Percentiles rank a stretch among this genome's conserved stretches.
phyloP scores from a whole-genome alignment of 2,329 filamentous ascomycete species.

The Ceratocystis harringtonii region DNA sequence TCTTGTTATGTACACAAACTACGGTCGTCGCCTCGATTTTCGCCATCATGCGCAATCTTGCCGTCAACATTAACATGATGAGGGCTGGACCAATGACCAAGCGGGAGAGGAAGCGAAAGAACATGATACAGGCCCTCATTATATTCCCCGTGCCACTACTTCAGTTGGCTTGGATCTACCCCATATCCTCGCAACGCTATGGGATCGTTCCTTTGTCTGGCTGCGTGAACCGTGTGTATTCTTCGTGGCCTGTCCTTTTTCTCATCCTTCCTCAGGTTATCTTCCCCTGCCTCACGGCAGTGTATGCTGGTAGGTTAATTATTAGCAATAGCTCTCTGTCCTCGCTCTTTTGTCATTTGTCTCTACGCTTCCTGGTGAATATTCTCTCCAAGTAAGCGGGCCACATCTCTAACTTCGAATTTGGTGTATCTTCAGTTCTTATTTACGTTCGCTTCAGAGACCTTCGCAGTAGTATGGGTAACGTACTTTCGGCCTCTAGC shows the following conservation, averaged over 20 bases:
- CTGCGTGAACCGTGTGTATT: constrained; percentile 31
- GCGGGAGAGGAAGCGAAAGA: constrained; percentile 30
- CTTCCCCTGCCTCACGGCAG: constrained; percentile 30
- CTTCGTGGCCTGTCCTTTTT: constrained; percentile 35
- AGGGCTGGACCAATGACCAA: constrained; percentile 28
- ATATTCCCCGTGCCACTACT: constrained; percentile 40
- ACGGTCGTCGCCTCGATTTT: constrained; percentile 37
- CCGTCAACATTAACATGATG: constrained; percentile 33
- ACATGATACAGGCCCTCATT: constrained; percentile 35
- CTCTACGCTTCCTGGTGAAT: background rate
- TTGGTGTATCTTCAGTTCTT: constrained; percentile 26
- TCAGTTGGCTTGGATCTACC: constrained; percentile 34
- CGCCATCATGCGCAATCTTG: constrained; percentile 39
- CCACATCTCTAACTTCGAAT: background rate
- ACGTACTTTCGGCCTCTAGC: constrained; percentile 23
- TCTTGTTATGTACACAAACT: constrained; percentile 32
- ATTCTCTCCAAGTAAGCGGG: no score
- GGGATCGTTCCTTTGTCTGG: constrained; percentile 35
- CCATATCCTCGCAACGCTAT: constrained; percentile 34
- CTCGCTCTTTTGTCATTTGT: constrained; percentile 1
- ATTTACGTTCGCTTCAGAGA: constrained; percentile 34
- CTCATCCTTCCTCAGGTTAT: constrained; percentile 33
- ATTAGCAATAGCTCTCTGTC: background rate
- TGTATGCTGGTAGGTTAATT: constrained; percentile 33
- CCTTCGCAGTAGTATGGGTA: constrained; percentile 29